Conservation (phyloP, 2,329 filamentous ascomycete genomes). For the Chrysosporium queenslandicum region DNA sequence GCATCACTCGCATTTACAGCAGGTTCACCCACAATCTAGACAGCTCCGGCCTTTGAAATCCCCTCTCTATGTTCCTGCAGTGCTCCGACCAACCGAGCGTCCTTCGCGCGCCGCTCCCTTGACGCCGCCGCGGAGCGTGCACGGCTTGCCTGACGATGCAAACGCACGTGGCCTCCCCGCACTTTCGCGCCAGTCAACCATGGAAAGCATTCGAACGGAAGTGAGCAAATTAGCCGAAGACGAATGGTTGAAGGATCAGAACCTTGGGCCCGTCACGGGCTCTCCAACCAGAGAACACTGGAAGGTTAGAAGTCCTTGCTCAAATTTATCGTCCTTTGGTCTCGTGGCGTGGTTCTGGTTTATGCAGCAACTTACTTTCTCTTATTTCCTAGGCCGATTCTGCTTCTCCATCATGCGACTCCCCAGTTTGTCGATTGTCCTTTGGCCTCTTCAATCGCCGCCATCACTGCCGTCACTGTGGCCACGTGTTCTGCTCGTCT, state of each 20-base stretch:
- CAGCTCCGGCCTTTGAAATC: slow-evolving; percentile 51
- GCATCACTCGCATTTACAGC: slow-evolving; percentile 26
- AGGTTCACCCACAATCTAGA: slow-evolving; percentile 38
- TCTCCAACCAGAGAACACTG: slow-evolving; percentile 54
- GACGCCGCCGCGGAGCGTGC: slow-evolving; percentile 45
- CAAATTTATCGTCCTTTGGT: no score
- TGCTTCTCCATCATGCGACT: slow-evolving; percentile 48
- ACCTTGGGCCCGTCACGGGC: slow-evolving; percentile 48
- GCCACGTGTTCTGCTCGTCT: slow-evolving; percentile 53
- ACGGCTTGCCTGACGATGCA: slow-evolving; percentile 45
- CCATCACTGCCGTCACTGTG: slow-evolving; percentile 58
- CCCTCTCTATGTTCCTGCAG: slow-evolving; percentile 54
- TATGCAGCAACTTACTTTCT: background rate
- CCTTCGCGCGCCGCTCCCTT: slow-evolving; percentile 37
- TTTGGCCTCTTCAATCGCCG: slow-evolving; percentile 54
- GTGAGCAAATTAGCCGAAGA: slow-evolving; percentile 43
- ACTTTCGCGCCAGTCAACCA: slow-evolving; percentile 32
- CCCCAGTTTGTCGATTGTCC: slow-evolving; percentile 46
- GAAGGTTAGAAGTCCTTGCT: slow-evolving; percentile 55
- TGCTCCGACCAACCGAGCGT: slow-evolving; percentile 50
- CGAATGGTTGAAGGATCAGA: slow-evolving; percentile 44
- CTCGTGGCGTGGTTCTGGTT: background rate
- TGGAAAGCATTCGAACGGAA: slow-evolving; percentile 33
- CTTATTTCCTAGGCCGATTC: slow-evolving; percentile 43
- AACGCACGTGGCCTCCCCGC: slow-evolving; percentile 26